Conservation (phyloP, 2,329 filamentous ascomycete species). For the Alternaria gaisen region DNA sequence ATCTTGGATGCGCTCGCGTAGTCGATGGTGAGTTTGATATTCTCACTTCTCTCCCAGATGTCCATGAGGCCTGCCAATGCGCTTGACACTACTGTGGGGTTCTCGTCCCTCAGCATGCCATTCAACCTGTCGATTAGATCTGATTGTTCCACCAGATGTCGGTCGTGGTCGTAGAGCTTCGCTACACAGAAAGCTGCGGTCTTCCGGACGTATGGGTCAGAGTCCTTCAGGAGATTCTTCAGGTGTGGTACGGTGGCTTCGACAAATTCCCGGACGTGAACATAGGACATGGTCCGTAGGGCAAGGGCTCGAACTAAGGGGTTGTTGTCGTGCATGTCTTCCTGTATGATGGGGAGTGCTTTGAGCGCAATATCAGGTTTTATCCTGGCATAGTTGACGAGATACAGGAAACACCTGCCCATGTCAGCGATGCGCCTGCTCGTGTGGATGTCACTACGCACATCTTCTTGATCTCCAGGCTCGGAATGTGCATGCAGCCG, state of each 20-base stretch:
- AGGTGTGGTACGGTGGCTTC: slow-evolving; percentile 87
- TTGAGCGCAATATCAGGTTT: slow-evolving; percentile 94
- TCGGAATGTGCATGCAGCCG: slow-evolving; percentile 91
- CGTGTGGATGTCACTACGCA: slow-evolving; percentile 56
- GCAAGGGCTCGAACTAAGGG: slow-evolving; percentile 92
- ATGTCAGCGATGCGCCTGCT: slow-evolving; percentile 39
- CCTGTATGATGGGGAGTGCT: slow-evolving; percentile 85
- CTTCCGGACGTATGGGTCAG: slow-evolving; percentile 96
- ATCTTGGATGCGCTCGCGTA: slow-evolving; percentile 98
- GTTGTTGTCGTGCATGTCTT: slow-evolving; percentile 94
- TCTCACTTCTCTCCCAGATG: slow-evolving; percentile 97
- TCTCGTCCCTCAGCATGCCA: slow-evolving; percentile 88
- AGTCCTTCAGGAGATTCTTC: slow-evolving; percentile 82
- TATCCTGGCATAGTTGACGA: slow-evolving; percentile 96
- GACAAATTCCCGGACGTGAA: slow-evolving; percentile 95
- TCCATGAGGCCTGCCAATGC: slow-evolving; percentile 92
- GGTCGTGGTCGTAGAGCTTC: slow-evolving; percentile 97
- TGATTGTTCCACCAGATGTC: slow-evolving; percentile 85
- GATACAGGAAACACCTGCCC: slow-evolving; percentile 90
- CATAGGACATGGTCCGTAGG: slow-evolving; percentile 94
- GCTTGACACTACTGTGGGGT: slow-evolving; percentile 95
- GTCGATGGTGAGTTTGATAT: slow-evolving; percentile 97
- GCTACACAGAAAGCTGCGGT: slow-evolving; percentile 96
- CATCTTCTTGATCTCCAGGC: slow-evolving; percentile 99
- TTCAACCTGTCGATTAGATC: slow-evolving; percentile 94